Conservation (phyloP, 2,329 filamentous ascomycete genomes). For the Ophiobolus disseminans region DNA sequence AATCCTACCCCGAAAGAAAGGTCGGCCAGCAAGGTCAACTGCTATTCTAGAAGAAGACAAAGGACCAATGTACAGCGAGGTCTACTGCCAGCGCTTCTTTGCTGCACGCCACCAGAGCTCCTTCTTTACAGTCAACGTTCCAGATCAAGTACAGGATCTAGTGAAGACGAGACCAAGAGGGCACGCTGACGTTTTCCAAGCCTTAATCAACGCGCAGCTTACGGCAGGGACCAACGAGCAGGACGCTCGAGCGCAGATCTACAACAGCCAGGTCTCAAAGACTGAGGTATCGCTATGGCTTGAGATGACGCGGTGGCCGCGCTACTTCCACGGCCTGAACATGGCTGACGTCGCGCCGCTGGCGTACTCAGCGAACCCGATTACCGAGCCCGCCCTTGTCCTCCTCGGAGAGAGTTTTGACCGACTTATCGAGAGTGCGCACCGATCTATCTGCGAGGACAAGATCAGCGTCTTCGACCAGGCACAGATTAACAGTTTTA, state of each 20-base stretch:
- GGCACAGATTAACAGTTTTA: conserved; percentile 17
- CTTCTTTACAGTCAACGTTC: neutral
- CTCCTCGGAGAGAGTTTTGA: conserved; percentile 2
- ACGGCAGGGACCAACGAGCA: conserved; percentile 5
- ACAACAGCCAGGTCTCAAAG: conserved; percentile 2
- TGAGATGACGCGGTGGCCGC: conserved; percentile 14
- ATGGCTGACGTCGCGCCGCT: conserved; percentile 10
- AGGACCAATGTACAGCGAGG: neutral
- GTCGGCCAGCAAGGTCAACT: neutral
- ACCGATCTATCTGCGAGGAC: too few relatives aligned
- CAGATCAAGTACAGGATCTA: neutral
- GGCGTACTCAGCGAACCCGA: conserved; percentile 5
- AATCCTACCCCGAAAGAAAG: conserved; percentile 1
- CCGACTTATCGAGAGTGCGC: neutral
- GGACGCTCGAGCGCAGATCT: neutral
- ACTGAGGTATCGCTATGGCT: conserved; percentile 15
- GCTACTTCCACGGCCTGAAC: too few relatives aligned
- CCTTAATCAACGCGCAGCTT: too few relatives aligned
- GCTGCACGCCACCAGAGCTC: neutral
- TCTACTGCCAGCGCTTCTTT: neutral
- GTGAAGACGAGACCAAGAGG: too few relatives aligned
- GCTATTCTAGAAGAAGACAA: neutral
- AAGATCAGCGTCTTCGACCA: conserved; percentile 20
- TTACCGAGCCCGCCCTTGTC: conserved; percentile 1
- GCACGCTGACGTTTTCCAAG: too few relatives aligned